Percentiles rank a stretch among this genome's conserved stretches.
These are phyloP conservation scores for Quercus alba DNA, from an alignment of 306 rosid genomes.

Conservation along the genomic window DNA sequence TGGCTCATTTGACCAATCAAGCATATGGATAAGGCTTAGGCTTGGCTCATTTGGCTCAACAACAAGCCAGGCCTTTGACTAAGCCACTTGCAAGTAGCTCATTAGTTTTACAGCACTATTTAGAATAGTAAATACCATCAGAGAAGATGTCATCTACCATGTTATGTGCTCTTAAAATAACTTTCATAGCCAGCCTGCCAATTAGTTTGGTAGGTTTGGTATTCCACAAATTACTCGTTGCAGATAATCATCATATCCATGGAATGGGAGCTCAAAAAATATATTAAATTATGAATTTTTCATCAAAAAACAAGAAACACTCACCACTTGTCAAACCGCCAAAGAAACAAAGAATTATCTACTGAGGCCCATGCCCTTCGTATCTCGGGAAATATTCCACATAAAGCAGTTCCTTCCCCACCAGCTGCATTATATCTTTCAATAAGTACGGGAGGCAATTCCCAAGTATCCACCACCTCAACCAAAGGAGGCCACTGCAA, in stretches of 20 bases:
- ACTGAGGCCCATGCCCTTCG: constrained; percentile 97
- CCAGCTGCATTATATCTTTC: constrained; percentile 95
- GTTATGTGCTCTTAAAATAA: not conserved
- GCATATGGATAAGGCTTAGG: not conserved
- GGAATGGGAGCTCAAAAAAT: not conserved
- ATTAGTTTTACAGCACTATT: not conserved
- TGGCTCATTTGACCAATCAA: not conserved
- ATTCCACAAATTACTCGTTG: not conserved
- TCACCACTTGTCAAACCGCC: constrained; percentile 98
- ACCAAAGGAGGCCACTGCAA: constrained; percentile 94
- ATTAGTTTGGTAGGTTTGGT: not conserved
- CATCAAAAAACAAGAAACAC: constrained; percentile 20
- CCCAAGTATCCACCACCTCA: constrained; percentile 84
- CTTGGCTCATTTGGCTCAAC: not conserved
- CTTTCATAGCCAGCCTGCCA: not conserved
- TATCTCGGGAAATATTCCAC: constrained; percentile 95
- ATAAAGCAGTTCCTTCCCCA: constrained; percentile 95
- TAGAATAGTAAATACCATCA: not conserved
- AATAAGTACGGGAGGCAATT: constrained; percentile 86
- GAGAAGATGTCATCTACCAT: not conserved
- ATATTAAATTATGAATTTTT: not conserved
- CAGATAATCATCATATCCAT: not conserved
- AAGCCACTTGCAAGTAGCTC: not conserved
- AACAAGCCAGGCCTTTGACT: not conserved
- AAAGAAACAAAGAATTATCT: constrained; percentile 86